phyloP scores from a whole-genome alignment of 2,329 filamentous ascomycete genomes.

The Coleophoma crateriformis region DNA sequence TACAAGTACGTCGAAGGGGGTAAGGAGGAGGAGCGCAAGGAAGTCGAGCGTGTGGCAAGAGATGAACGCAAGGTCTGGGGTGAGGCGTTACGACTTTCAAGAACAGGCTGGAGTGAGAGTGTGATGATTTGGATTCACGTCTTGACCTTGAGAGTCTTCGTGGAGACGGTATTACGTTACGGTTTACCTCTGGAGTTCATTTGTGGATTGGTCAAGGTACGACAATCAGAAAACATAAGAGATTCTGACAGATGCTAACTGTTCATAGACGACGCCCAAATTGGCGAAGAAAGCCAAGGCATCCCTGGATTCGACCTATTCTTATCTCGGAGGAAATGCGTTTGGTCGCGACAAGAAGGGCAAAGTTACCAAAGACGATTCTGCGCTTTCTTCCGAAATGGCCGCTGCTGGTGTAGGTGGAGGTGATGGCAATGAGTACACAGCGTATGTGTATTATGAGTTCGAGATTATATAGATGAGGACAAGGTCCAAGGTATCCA shows the following conservation, averaged over 20 bases:
- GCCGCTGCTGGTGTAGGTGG: constrained; percentile 63
- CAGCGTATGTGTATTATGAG: constrained; percentile 95
- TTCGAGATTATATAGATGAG: constrained; percentile 60
- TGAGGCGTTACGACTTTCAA: constrained; percentile 78
- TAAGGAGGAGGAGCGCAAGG: constrained; percentile 80
- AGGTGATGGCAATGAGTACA: constrained; percentile 78
- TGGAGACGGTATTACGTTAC: constrained; percentile 96
- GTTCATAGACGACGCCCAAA: constrained; percentile 71
- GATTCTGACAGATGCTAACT: constrained; percentile 8
- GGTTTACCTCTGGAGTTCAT: constrained; percentile 88
- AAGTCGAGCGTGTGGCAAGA: constrained; percentile 73
- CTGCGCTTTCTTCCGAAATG: constrained; percentile 73
- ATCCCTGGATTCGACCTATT: constrained; percentile 79
- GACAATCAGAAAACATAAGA: constrained; percentile 18
- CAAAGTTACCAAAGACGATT: constrained; percentile 84
- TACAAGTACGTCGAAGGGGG: constrained; percentile 91
- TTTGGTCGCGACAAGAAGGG: constrained; percentile 93
- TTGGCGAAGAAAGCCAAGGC: constrained; percentile 70
- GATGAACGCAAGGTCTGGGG: constrained; percentile 92
- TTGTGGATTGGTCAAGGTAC: constrained; percentile 76
- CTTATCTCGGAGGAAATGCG: constrained; percentile 90
- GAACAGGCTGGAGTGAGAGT: constrained; percentile 92
- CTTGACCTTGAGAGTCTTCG: constrained; percentile 85
- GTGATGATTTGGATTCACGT: constrained; percentile 97
- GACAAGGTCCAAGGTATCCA: constrained; percentile 8